Base-by-base conservation (phyloP, 441 rosid genomes). In the Populus hybrid region DNA sequence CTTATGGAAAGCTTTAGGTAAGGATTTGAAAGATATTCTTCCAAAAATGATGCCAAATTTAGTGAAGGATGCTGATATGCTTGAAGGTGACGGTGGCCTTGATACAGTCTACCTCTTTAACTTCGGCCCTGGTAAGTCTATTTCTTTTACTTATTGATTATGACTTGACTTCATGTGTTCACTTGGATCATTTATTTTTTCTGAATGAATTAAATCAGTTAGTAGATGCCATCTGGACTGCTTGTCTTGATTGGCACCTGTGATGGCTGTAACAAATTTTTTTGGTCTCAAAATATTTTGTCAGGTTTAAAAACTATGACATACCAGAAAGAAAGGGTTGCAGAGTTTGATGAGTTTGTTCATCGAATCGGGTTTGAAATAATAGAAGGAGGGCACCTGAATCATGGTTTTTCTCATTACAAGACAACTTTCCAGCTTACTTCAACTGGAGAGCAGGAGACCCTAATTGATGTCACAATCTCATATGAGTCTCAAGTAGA, bases 11-110 rank as follows among this genome's bases (percentile, higher is more conserved):
- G 76, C 81, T 68, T 63, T 85, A 75, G 35, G 79, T 56, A 68
- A 77, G 78, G 86, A 87, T 72, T 7, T 87, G 64, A 76, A 53
- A 35, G 31, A 61, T 21, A 36, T 80, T 35, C 6, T 81, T 64
- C 85, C 86, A 33, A 75, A 21, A 21, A 33, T 76, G 69, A 38
- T 73, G 18, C 88, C 85, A 40, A 71, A 66, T 33, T 36, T 82
- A 3, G 83, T 85, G 76, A 68, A 74, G 67, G 76, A 74, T 61
- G 84, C 61, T 14, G 67, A 85, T n/a, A 31, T 83, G 20, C 68
- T 83, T 64, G 87, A 83, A 83, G 90, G 87, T 56, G 86, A 84
- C 76, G 88, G 86, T 53, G 77, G 86, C 69, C 82, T 82, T 56
- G 83, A 79, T 20, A 69, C 90, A 1, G 70, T 84, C 23, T 33